Conservation (phyloP, 192 early-diverging fungal genomes). For the Dispira simplex region DNA sequence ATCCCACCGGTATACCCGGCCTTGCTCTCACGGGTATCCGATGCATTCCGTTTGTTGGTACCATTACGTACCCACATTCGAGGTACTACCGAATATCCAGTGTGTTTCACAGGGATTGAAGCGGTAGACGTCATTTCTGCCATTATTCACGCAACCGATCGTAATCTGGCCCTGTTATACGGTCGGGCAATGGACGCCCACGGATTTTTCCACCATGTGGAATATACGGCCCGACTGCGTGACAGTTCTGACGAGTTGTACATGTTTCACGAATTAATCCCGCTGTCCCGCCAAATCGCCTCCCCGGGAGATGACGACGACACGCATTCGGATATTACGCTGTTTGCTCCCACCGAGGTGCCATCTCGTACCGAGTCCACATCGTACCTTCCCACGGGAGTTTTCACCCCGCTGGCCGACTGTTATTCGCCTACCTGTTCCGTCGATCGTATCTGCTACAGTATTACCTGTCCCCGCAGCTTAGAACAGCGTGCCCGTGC, state of each 20-base stretch:
- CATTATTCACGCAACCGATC: constrained; percentile 69
- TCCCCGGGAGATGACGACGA: too few relatives aligned
- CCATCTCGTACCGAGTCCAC: neutral
- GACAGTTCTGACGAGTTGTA: constrained; percentile 75
- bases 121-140: constrained; percentile 73
- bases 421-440: constrained; percentile 93
- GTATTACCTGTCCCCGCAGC: constrained; percentile 68
- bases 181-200: constrained; percentile 85
- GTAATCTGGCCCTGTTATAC: constrained; percentile 72
- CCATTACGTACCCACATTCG: constrained; percentile 45
- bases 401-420: constrained; percentile 77
- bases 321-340: too few relatives aligned
- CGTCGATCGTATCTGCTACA: constrained; percentile 70
- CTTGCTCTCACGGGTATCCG: constrained; percentile 52
- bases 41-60: constrained; percentile 39
- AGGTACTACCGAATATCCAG: constrained; percentile 67
- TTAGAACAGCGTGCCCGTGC: constrained; percentile 37
- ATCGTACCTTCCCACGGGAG: constrained; percentile 50
- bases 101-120: constrained; percentile 74
- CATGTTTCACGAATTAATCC: constrained; percentile 39
- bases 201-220: constrained; percentile 85
- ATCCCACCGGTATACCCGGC: constrained; percentile 54
- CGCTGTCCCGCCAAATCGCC: neutral
- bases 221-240: constrained; percentile 71
- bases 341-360: too few relatives aligned